Evolutionary conservation across 768 basidiomycete genomes (phyloP).

Genomic region (Phylloporus sp.): DNA sequence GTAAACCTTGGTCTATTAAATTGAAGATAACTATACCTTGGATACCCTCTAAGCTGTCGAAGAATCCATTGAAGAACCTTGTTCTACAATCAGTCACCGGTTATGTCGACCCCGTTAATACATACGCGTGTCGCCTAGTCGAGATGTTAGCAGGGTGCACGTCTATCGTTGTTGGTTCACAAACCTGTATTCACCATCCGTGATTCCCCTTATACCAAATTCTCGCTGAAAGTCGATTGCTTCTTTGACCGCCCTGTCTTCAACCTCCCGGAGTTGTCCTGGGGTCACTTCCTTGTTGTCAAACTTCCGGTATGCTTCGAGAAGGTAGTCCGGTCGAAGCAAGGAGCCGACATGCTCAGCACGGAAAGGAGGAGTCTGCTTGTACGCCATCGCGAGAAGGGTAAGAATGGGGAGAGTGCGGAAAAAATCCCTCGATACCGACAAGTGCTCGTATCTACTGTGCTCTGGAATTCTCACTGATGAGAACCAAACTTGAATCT

Average conservation of each 20-base stretch:
- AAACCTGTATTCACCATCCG: constrained; percentile 40
- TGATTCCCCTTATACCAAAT: constrained; percentile 39
- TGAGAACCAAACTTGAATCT: too few species aligned
- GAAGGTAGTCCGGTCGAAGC: constrained; percentile 41
- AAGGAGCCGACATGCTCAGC: constrained; percentile 46
- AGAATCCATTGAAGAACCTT: constrained; percentile 30
- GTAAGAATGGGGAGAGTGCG: too few species aligned
- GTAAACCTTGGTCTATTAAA: neutral
- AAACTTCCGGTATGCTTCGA: constrained; percentile 34
- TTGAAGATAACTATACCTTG: constrained; percentile 10
- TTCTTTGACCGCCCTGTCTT: constrained; percentile 36
- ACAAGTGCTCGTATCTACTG: too few species aligned
- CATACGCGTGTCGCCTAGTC: constrained; percentile 26
- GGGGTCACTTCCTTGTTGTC: constrained; percentile 32
- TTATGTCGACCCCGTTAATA: neutral
- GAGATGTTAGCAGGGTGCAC: constrained; percentile 1
- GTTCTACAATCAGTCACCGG: neutral
- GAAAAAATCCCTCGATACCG: too few species aligned
- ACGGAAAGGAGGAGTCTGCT: constrained; percentile 39
- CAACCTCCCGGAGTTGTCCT: constrained; percentile 35
- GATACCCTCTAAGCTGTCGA: constrained; percentile 24
- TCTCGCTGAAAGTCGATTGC: constrained; percentile 38
- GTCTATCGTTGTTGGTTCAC: constrained; percentile 20
- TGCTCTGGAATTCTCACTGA: too few species aligned
- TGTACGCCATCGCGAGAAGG: constrained; percentile 22